phyloP scores from a whole-genome alignment of 164 flowering plant genomes.

The Annona squamosa region DNA sequence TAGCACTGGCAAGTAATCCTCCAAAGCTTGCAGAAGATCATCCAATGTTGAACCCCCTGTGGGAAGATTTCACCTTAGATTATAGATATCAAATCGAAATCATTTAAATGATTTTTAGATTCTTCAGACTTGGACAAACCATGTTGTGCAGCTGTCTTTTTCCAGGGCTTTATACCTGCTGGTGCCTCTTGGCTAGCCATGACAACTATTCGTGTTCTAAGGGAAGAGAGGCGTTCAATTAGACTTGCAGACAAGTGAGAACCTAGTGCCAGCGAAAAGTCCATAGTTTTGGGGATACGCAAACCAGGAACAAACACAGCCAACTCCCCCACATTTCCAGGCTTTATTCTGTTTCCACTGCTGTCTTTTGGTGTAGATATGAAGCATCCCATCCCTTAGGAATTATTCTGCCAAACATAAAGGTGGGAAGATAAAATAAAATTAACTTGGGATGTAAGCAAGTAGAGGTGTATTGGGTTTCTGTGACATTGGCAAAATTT shows the following conservation, averaged over 20 bases:
- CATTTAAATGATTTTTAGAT: not conserved
- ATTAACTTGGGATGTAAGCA: not conserved
- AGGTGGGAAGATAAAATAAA: not conserved
- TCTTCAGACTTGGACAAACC: constrained; percentile 31
- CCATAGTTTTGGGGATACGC: constrained; percentile 68
- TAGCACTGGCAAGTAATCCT: constrained; percentile 74
- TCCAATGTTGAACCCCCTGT: constrained; percentile 71
- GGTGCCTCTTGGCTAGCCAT: constrained; percentile 77
- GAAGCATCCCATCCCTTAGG: constrained; percentile 64
- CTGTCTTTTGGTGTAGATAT: constrained; percentile 56
- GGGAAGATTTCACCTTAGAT: not conserved
- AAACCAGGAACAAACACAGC: constrained; percentile 78
- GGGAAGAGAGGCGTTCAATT: constrained; percentile 59
- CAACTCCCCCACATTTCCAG: constrained; percentile 64
- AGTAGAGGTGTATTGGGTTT: not conserved
- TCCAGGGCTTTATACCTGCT: constrained; percentile 48
- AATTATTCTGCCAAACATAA: constrained; percentile 23
- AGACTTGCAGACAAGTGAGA: constrained; percentile 46
- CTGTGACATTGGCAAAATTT: not conserved
- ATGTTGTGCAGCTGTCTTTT: constrained; percentile 73
- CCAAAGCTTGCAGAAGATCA: constrained; percentile 78
- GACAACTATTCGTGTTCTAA: constrained; percentile 68
- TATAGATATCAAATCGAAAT: not conserved
- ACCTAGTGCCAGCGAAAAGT: constrained; percentile 52
- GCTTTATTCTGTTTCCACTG: constrained; percentile 53